Conservation (phyloP, 805 yeast species). For the Lachancea mirantina region DNA sequence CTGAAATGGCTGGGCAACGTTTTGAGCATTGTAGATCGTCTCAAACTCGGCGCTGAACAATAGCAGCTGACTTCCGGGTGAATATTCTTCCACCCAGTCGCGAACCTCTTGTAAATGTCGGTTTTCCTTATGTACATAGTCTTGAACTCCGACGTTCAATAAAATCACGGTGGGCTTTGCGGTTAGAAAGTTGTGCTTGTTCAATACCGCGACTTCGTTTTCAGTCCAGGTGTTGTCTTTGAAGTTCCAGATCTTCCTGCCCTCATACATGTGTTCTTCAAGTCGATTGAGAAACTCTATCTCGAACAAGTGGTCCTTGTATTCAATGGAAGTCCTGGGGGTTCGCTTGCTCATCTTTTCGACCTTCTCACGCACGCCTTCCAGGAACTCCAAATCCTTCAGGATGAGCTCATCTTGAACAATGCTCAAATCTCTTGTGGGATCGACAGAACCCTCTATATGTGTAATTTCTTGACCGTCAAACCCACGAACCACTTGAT, state of each 20-base stretch:
- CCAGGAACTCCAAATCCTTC: conserved; percentile 67
- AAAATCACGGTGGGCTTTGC: conserved; percentile 84
- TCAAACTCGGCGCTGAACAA: conserved; percentile 61
- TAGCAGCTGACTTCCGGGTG: conserved; percentile 61
- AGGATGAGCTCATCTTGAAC: conserved; percentile 69
- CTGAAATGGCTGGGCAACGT: conserved; percentile 24
- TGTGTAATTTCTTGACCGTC: conserved; percentile 72
- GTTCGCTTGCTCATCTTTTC: conserved; percentile 35
- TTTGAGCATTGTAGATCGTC: conserved; percentile 27
- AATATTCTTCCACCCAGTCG: conserved; percentile 59
- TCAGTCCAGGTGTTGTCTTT: conserved; percentile 53
- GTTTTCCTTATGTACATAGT: conserved; percentile 48
- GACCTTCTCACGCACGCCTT: conserved; percentile 47
- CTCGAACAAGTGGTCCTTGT: conserved; percentile 39
- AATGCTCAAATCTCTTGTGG: conserved; percentile 66
- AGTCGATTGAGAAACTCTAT: conserved; percentile 33
- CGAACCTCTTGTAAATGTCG: conserved; percentile 45
- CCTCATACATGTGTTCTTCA: conserved; percentile 46
- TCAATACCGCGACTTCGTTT: conserved; percentile 59
- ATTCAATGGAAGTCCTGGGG: conserved; percentile 41
- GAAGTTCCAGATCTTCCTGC: conserved; percentile 49
- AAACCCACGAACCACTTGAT: conserved; percentile 72
- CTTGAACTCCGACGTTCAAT: conserved; percentile 65
- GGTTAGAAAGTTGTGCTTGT: conserved; percentile 66
- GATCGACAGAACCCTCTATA: conserved; percentile 65